Conservation (phyloP, 306 rosid species). For the Cucumis hystrix region DNA sequence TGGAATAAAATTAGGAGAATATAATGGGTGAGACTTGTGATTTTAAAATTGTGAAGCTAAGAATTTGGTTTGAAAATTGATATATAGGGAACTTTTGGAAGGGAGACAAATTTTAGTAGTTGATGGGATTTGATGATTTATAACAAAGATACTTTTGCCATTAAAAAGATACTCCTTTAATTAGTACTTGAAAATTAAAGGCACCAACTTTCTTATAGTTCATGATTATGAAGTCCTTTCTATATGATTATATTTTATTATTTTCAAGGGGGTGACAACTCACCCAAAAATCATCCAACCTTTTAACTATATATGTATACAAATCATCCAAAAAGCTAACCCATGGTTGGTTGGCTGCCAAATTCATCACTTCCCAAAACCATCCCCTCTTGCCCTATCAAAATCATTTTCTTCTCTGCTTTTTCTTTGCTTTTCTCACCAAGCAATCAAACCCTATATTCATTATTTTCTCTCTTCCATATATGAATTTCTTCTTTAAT, state of each 20-base stretch:
- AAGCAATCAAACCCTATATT: conserved; percentile 17
- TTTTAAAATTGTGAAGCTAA: neutral
- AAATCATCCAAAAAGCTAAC: conserved; percentile 14
- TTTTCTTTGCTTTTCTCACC: conserved; percentile 13
- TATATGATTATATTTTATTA: conserved; percentile 1
- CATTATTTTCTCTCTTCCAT: conserved; percentile 12
- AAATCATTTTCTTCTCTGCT: neutral
- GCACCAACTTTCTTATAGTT: conserved; percentile 19
- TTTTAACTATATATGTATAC: conserved; percentile 1
- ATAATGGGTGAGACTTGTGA: too few species aligned
- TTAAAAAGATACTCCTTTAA: conserved; percentile 20
- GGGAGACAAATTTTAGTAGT: neutral
- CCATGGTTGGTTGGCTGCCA: conserved; percentile 27
- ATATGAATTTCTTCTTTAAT: neutral
- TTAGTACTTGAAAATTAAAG: conserved; percentile 21
- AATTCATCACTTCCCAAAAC: neutral
- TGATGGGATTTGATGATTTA: conserved; percentile 24
- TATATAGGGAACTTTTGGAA: neutral
- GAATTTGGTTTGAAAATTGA: neutral
- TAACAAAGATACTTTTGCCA: conserved; percentile 26
- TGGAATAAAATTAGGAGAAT: neutral
- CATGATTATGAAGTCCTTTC: conserved; percentile 24
- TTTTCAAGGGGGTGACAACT: conserved; percentile 35
- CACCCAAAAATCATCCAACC: conserved; percentile 16
- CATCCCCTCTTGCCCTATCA: neutral